phyloP scores from a whole-genome alignment of 1,284 basidiomycete species.

The Ceratobasidium sp. region DNA sequence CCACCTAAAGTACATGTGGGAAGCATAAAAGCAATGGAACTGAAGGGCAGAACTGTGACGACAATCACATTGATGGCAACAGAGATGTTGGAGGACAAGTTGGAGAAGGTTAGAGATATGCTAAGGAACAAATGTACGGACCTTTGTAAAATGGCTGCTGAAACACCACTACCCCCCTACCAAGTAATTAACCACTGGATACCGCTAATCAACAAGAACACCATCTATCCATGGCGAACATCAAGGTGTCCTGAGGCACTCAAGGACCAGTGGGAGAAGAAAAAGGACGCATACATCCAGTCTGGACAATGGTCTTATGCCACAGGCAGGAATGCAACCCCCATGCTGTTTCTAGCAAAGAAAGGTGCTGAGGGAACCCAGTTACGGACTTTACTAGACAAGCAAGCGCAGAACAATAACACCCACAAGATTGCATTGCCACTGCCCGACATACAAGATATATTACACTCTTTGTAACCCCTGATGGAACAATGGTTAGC shows the following conservation, averaged over 20 bases:
- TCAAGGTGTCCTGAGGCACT: background rate
- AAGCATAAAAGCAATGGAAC: background rate
- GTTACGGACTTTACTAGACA: conserved; percentile 40
- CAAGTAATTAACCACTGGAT: background rate
- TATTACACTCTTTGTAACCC: conserved; percentile 44
- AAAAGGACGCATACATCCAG: background rate
- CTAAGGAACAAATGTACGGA: background rate
- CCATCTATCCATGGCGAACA: background rate
- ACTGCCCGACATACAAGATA: conserved; percentile 46
- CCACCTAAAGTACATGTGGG: conserved; percentile 43
- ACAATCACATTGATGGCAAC: background rate
- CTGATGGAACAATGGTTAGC: conserved; percentile 48
- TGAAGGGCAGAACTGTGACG: background rate
- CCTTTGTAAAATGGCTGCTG: background rate
- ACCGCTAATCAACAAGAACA: background rate
- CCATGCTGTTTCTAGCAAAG: conserved; percentile 51
- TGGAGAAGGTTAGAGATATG: background rate
- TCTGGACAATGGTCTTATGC: background rate
- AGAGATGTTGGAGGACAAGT: background rate
- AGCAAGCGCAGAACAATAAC: conserved; percentile 44
- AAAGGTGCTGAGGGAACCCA: conserved; percentile 8
- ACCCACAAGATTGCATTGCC: conserved; percentile 44
- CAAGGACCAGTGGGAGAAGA: background rate
- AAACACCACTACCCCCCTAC: background rate
- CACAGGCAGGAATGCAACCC: conserved; percentile 46